These are phyloP conservation scores for Tanacetum coccineum DNA, from an alignment of 129 eudicot genomes.

Conservation along the genomic window DNA sequence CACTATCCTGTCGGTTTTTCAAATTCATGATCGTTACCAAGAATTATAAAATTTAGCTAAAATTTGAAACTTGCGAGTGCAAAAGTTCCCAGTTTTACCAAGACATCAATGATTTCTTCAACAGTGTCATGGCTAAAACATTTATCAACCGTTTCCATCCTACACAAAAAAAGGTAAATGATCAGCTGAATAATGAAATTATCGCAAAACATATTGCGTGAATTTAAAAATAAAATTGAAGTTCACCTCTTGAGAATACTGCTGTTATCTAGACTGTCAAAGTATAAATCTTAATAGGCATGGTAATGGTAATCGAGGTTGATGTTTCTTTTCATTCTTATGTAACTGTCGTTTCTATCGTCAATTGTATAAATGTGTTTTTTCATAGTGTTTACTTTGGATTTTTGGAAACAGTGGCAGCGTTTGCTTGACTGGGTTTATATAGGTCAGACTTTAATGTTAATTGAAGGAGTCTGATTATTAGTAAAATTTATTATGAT, in stretches of 20 bases:
- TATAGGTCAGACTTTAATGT: too few relatives aligned
- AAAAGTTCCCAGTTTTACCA: slow-evolving; percentile 36
- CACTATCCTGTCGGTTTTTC: slow-evolving; percentile 44
- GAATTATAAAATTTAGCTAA: neutral
- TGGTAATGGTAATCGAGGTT: too few relatives aligned
- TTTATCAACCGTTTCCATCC: slow-evolving; percentile 1
- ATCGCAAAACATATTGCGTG: neutral
- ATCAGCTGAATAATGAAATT: neutral
- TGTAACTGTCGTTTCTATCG: too few relatives aligned
- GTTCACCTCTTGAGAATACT: slow-evolving; percentile 55
- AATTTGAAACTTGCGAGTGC: neutral
- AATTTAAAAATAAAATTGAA: neutral
- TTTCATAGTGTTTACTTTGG: too few relatives aligned
- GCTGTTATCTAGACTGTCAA: slow-evolving; percentile 27
- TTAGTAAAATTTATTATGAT: too few relatives aligned
- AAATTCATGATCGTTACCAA: neutral
- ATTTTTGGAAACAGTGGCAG: too few relatives aligned
- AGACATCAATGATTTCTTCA: slow-evolving; percentile 55
- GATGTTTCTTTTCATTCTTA: too few relatives aligned
- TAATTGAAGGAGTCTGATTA: too few relatives aligned
- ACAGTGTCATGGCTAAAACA: slow-evolving; percentile 4
- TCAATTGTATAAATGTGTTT: too few relatives aligned
- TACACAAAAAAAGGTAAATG: neutral
- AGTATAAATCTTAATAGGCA: too few relatives aligned
- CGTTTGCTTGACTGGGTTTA: too few relatives aligned